Percentiles rank a stretch among this genome's conserved stretches.
phyloP scores from a whole-genome alignment of 179 eudicot species.

The Gypsophila paniculata region DNA sequence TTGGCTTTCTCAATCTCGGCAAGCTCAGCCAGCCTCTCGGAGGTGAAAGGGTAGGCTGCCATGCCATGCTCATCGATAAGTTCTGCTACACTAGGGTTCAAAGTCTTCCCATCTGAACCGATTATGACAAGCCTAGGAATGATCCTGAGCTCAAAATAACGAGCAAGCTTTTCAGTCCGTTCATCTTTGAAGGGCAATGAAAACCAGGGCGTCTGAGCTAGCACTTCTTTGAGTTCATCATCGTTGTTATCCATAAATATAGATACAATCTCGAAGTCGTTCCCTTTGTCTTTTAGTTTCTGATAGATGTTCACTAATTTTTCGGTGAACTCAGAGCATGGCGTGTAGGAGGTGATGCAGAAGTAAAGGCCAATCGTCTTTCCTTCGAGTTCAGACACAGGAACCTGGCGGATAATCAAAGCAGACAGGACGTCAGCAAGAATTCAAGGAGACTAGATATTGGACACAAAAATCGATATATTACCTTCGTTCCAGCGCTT shows the following conservation, averaged over 20 bases:
- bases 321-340: constrained; percentile 37
- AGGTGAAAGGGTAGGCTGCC: constrained; percentile 63
- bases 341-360: constrained; percentile 24
- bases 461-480: background rate
- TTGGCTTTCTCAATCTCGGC: constrained; percentile 51
- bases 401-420: constrained; percentile 32
- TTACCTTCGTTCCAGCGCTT: constrained; percentile 35
- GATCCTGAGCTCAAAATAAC: constrained; percentile 48
- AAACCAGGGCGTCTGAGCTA: constrained; percentile 43
- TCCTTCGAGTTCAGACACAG: constrained; percentile 65
- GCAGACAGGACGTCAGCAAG: background rate
- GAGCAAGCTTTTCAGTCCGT: constrained; percentile 43
- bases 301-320: constrained; percentile 43
- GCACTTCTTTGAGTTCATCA: constrained; percentile 35
- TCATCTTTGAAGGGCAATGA: constrained; percentile 64
- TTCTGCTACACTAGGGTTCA: constrained; percentile 49
- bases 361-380: constrained; percentile 61
- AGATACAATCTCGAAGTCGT: constrained; percentile 59
- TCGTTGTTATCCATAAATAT: constrained; percentile 57
- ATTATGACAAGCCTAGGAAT: constrained; percentile 59
- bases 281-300: constrained; percentile 44
- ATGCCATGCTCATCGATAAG: constrained; percentile 55
- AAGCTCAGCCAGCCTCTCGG: constrained; percentile 58
- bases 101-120: constrained; percentile 66
- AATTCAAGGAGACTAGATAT: background rate